A percentile compares a stretch with the other conserved stretches of the same genome.
These are phyloP conservation scores for Plasmopara halstedii DNA, from an alignment of 352 stramenopile species.

Conservation along the genomic window DNA sequence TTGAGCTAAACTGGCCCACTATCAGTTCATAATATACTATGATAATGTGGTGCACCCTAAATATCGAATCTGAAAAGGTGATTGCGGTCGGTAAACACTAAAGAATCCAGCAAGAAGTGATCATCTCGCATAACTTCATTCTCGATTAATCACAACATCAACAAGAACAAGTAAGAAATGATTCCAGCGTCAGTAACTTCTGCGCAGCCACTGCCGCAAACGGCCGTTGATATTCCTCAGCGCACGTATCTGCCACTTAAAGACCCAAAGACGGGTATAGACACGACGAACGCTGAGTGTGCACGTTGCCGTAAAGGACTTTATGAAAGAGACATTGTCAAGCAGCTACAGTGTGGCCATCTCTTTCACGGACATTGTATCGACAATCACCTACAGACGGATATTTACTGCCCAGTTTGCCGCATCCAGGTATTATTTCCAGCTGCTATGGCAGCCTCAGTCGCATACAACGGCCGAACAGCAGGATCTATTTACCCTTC, in stretches of 20 bases:
- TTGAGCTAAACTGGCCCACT: no score
- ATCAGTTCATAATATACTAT: no score
- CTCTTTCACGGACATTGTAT: slow-evolving; percentile 55
- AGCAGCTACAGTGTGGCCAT: slow-evolving; percentile 51
- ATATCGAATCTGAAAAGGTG: slow-evolving; percentile 13
- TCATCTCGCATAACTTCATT: neutral
- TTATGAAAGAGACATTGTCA: slow-evolving; percentile 29
- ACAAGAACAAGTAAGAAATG: slow-evolving; percentile 10
- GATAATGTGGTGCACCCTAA: neutral
- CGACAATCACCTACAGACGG: slow-evolving; percentile 38
- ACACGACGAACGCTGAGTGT: slow-evolving; percentile 27
- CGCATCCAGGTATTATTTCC: slow-evolving; percentile 57
- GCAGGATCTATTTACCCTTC: slow-evolving; percentile 14
- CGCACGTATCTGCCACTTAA: slow-evolving; percentile 12
- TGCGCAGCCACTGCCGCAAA: slow-evolving; percentile 20
- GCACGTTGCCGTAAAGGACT: slow-evolving; percentile 31
- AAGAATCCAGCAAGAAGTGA: slow-evolving; percentile 6
- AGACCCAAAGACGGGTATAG: slow-evolving; percentile 8
- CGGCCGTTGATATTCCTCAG: slow-evolving; percentile 21
- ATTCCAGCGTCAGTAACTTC: slow-evolving; percentile 9
- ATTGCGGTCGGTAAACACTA: neutral
- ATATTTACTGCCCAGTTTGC: slow-evolving; percentile 50
- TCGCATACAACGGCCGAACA: slow-evolving; percentile 8
- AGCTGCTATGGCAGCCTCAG: slow-evolving; percentile 7
- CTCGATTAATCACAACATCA: slow-evolving; percentile 5